Conservation (phyloP, 208 protist genomes). For the Jaenimonas drosophilae region DNA sequence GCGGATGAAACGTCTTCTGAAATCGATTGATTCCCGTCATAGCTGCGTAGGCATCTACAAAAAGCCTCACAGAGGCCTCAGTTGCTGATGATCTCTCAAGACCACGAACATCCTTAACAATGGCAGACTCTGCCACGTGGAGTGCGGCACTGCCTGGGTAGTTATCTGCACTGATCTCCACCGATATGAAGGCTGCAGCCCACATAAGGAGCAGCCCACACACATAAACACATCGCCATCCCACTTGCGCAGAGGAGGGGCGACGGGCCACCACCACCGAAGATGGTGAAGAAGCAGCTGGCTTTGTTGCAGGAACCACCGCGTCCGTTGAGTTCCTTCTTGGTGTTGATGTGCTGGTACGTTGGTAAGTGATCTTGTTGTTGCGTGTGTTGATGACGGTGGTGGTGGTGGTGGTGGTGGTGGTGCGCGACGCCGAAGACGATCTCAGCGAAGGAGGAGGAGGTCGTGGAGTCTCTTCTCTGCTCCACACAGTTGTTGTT, state of each 20-base stretch:
- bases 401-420: neutral
- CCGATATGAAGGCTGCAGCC: slow-evolving; percentile 13
- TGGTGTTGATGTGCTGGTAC: too few species aligned
- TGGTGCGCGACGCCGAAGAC: too few species aligned
- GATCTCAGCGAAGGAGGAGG: too few species aligned
- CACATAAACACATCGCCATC: neutral
- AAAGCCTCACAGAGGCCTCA: slow-evolving; percentile 14
- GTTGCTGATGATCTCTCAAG: neutral
- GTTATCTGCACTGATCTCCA: slow-evolving; percentile 19
- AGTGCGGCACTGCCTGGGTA: slow-evolving; percentile 29
- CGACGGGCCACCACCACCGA: too few species aligned
- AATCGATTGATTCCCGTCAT: slow-evolving; percentile 47
- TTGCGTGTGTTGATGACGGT: neutral
- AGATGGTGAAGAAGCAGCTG: too few species aligned
- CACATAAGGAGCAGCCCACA: slow-evolving; percentile 8
- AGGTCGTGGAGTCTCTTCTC: too few species aligned
- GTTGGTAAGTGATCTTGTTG: too few species aligned
- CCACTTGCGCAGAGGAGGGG: neutral
- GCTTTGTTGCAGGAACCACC: too few species aligned
- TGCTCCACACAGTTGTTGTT: too few species aligned
- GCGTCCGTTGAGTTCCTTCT: too few species aligned
- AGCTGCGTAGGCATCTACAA: slow-evolving; percentile 42
- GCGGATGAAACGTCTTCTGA: slow-evolving; percentile 16
- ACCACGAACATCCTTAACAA: slow-evolving; percentile 7
- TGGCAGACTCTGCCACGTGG: slow-evolving; percentile 8